Evolutionary conservation across 2,329 filamentous ascomycete species (phyloP).

Genomic region (Didymella pomorum): DNA sequence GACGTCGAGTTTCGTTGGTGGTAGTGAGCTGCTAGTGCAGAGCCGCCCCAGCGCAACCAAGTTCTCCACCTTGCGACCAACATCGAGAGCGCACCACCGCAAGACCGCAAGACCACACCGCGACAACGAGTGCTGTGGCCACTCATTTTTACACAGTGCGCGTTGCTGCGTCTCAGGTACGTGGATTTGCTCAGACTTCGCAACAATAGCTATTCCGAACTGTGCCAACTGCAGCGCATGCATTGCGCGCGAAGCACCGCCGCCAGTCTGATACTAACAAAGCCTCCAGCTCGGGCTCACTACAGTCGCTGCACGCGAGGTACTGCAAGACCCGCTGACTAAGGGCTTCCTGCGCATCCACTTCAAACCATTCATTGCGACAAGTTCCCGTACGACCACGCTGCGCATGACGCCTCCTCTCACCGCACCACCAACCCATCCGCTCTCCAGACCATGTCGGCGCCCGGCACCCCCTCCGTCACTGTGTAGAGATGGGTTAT

Average conservation of each 20-base stretch:
- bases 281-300: constrained; percentile 2
- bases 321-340: background rate
- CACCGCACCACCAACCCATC: background rate
- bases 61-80: background rate
- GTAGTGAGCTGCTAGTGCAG: constrained; percentile 9
- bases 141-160: constrained; percentile 9
- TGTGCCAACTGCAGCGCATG: background rate
- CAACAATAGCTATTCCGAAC: background rate
- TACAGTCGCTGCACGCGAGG: constrained; percentile 1
- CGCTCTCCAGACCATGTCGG: constrained; percentile 39
- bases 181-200: background rate
- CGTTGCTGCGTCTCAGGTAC: constrained; percentile 1
- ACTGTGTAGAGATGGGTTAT: constrained; percentile 51
- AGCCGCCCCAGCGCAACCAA: constrained; percentile 4
- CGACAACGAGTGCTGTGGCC: constrained; percentile 7
- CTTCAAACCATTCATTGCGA: background rate
- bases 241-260: background rate
- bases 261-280: background rate
- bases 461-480: constrained; percentile 29
- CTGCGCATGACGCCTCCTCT: background rate
- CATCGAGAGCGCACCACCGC: background rate
- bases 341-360: background rate
- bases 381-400: background rate
- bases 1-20: constrained; percentile 4
- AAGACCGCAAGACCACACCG: background rate